Evolutionary conservation across 371 early-diverging fungal genomes (phyloP), one percentile per base, ranked within the genome.

Genomic region (Gilbertella persicaria): DNA sequence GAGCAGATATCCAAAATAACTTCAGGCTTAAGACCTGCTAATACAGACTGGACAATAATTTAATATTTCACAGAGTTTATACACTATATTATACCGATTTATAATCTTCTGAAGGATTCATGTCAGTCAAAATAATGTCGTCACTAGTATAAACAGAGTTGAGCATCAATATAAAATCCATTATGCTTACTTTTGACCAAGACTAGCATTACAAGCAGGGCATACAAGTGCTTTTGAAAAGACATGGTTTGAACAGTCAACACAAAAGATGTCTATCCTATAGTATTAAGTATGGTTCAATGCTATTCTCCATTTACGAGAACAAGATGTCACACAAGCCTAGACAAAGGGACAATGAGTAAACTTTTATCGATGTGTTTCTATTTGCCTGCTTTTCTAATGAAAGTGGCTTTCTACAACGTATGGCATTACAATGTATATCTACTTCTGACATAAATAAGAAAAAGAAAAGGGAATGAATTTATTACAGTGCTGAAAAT

Each of bases 191-290:
- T 67, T 72, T 47, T 80, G 70, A 0, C 81, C 69, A 16, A 93
- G 53, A 10, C 63, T 66, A 7, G 88, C 81, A 35, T 85, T 79
- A 59, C 93, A 93, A 0, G 90, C 91, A 4, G 92, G 93, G 53
- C 93, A 93, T 10, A 82, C 69, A 19, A 86, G 58, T 12, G 83
- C 79, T 23, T 71, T 60, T 6, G 67, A 58, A 54, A 92, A 91
- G 5, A 74, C 53, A 8, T 50, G 64, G 23, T 75, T 79, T 19
- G 91, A 85, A 46, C 93, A 93, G 1, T 58, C 63, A 14, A 84
- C 67, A 63, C 93, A 93, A 69, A 92, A 93, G 5, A 92, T 84
- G 55, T 92, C 90, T 90, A 67, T n/a, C n/a, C 7, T 12, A 39
- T 24, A 2, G 17, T 10, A 39, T 13, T 17, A 12, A 44, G 5